Base-by-base conservation (phyloP, 306 rosid species). In the Prunus mira region DNA sequence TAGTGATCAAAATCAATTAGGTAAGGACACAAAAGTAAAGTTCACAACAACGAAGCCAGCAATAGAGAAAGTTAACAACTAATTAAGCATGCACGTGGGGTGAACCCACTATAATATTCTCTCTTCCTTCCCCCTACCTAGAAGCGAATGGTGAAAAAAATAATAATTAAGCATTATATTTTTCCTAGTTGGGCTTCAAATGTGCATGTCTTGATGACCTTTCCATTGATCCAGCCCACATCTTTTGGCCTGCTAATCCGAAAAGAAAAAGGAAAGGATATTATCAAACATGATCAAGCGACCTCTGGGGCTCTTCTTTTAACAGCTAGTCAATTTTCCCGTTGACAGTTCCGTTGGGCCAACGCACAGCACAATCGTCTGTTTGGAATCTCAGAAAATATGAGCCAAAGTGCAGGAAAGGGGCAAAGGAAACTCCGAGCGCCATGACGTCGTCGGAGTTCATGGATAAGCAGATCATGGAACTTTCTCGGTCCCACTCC, bases 401-500 rank as follows among this genome's bases (percentile, higher is more conserved):
- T 62, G 52, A 24, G 14, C 57, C 28, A 3, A 27, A 64, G 24
- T 45, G 1, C 12, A 34, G 27, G 34, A 57, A 41, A 34, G 45
- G 11, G 6, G 5, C 41, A 10, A 14, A 19, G 38, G 18, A 65
- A 58, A 22, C 17, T 5, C 69, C 72, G 38, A 24, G 38, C 15
- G 32, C 6, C 41, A 84, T 84, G 83, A 84, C 62, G 51, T 13
- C 78, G 69, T 74, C 87, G 30, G 82, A 80, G 20, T 78, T 65
- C 69, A 81, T 67, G 83, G 88, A 84, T 52, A 84, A 81, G 83
- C 78, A 71, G 38, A 68, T 80, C 66, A 68, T 56, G 78, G 89
- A 76, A 27, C 77, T 79, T 15, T 76, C 86, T 61, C 78, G 82
- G 47, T 82, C 86, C 49, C 75, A 73, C 71, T 85, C 86, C 56